These are phyloP conservation scores for Tagetes patula DNA, from an alignment of 129 eudicot genomes.

Conservation along the genomic window DNA sequence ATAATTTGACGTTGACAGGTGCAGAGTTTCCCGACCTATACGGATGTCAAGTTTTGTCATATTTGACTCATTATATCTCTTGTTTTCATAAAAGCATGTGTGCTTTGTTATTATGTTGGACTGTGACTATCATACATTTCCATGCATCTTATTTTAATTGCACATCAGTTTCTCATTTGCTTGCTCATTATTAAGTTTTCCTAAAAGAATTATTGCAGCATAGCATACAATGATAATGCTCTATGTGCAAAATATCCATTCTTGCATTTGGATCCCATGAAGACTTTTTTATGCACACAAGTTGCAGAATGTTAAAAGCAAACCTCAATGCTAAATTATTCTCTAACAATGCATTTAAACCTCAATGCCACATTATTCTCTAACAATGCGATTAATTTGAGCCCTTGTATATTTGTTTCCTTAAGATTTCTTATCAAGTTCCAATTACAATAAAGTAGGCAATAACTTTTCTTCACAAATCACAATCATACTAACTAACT, in stretches of 20 bases:
- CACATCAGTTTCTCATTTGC: background rate
- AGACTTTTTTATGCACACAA: background rate
- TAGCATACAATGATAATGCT: background rate
- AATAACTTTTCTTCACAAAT: no score
- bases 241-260: background rate
- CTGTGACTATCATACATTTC: background rate
- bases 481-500: no score
- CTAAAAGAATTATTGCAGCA: background rate
- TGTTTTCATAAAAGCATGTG: no score
- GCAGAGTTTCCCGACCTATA: background rate
- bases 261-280: background rate
- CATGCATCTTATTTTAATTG: background rate
- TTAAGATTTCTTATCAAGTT: background rate
- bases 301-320: background rate
- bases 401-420: background rate
- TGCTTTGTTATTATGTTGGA: constrained; percentile 6
- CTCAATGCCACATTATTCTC: no score
- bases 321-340: background rate
- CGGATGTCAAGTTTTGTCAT: no score
- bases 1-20: background rate
- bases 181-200: background rate
- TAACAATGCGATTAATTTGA: background rate
- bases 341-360: background rate
- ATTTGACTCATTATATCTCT: no score
- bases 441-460: no score